Percentiles rank a stretch among this genome's conserved stretches.
phyloP scores from a whole-genome alignment of 495 filamentous ascomycete species.

The Tuber brumale region DNA sequence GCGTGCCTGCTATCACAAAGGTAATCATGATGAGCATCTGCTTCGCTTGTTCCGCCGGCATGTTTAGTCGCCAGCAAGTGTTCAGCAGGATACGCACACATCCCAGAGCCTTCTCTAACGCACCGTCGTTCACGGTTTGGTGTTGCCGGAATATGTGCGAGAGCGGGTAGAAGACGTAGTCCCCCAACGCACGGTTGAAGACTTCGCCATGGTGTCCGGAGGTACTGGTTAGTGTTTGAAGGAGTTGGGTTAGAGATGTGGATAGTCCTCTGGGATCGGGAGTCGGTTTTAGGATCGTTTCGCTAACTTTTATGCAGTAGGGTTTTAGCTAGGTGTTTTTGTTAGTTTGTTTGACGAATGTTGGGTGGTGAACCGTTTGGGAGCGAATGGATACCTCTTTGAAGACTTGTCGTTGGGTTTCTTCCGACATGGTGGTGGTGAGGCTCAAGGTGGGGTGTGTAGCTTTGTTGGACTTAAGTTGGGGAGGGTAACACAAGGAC shows the following conservation, averaged over 20 bases:
- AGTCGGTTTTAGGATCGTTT: not conserved
- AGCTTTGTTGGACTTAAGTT: not conserved
- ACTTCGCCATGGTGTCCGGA: constrained; percentile 45
- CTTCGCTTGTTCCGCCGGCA: constrained; percentile 63
- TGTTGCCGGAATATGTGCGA: constrained; percentile 76
- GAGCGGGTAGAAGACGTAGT: constrained; percentile 91
- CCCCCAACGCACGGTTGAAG: constrained; percentile 75
- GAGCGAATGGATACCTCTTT: not conserved
- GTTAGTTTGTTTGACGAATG: not conserved
- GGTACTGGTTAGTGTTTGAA: not conserved
- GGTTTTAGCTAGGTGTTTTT: not conserved
- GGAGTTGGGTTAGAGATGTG: not conserved
- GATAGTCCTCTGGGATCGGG: not conserved
- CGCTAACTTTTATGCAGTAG: not conserved
- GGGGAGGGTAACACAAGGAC: not conserved
- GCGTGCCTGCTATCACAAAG: constrained; percentile 67
- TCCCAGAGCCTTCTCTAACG: constrained; percentile 66
- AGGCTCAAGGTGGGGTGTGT: not conserved
- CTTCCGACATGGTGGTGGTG: not conserved
- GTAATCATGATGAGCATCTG: constrained; percentile 82
- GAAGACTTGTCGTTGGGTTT: constrained; percentile 2
- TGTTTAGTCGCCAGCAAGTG: constrained; percentile 65
- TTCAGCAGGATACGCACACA: constrained; percentile 65
- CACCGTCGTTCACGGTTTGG: constrained; percentile 61
- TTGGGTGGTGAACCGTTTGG: not conserved